These are phyloP conservation scores for Tricholoma saponaceum DNA, from an alignment of 768 basidiomycete species.

Conservation along the genomic window DNA sequence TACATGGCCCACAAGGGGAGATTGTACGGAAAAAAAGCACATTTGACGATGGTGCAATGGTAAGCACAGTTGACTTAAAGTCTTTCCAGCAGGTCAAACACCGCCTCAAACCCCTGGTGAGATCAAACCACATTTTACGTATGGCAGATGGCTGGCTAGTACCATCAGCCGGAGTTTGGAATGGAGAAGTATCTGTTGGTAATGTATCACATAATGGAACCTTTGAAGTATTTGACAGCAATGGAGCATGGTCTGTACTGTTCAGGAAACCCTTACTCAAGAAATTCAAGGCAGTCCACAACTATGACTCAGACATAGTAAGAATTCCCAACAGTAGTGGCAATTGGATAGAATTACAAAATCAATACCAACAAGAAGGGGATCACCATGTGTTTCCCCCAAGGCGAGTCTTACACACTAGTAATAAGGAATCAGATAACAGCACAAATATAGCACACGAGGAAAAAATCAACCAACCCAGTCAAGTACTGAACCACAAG, in stretches of 20 bases:
- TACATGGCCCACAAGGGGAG: background rate
- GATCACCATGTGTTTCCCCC: background rate
- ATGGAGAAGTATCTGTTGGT: background rate
- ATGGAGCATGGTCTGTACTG: slow-evolving; percentile 20
- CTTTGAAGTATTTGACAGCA: slow-evolving; percentile 23
- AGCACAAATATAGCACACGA: background rate
- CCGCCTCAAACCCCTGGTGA: background rate
- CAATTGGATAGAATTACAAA: background rate
- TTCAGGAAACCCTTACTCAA: slow-evolving; percentile 27
- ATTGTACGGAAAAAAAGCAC: background rate
- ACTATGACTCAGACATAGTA: too few relatives aligned
- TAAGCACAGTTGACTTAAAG: background rate
- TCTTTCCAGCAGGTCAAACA: background rate
- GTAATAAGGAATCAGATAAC: slow-evolving; percentile 12
- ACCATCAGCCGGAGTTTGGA: slow-evolving; percentile 5
- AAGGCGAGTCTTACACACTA: slow-evolving; percentile 1
- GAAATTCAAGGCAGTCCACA: slow-evolving; percentile 6
- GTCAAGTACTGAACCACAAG: background rate
- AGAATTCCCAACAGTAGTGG: too few relatives aligned
- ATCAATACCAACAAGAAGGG: background rate
- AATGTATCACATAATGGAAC: background rate
- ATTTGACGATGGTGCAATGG: background rate
- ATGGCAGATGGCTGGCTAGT: slow-evolving; percentile 22
- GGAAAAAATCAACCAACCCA: background rate
- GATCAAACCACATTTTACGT: slow-evolving; percentile 6